Conservation (phyloP, 2,329 filamentous ascomycete species). For the Fusarium protoensiforme region DNA sequence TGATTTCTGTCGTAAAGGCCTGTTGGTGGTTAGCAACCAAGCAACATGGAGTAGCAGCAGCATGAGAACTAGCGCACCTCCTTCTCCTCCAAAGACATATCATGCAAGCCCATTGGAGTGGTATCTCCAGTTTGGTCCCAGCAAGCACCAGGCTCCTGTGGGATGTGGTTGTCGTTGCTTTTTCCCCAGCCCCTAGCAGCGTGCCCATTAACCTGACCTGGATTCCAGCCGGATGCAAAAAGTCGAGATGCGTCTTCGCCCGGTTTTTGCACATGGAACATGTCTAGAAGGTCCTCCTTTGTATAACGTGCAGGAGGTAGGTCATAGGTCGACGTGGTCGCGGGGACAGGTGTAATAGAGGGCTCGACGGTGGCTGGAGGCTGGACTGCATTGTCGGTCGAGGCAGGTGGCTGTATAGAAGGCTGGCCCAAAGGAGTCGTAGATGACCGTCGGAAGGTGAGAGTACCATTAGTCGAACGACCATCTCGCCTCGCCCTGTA, state of each 20-base stretch:
- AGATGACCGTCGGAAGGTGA: conserved; percentile 73
- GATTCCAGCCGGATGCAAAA: conserved; percentile 83
- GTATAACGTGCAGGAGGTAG: conserved; percentile 72
- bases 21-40: conserved; percentile 52
- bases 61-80: conserved; percentile 57
- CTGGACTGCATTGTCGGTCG: conserved; percentile 54
- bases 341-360: conserved; percentile 43
- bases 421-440: conserved; percentile 63
- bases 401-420: conserved; percentile 50
- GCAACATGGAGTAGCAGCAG: background rate
- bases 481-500: conserved; percentile 68
- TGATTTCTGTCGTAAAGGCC: conserved; percentile 88
- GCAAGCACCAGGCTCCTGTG: conserved; percentile 88
- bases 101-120: conserved; percentile 77
- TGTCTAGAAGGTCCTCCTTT: conserved; percentile 80
- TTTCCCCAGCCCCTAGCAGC: conserved; percentile 79
- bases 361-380: conserved; percentile 49
- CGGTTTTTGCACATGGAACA: conserved; percentile 69
- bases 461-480: conserved; percentile 69
- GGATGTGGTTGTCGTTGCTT: conserved; percentile 76
- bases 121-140: conserved; percentile 82
- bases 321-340: conserved; percentile 44
- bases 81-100: conserved; percentile 73
- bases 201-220: conserved; percentile 75
- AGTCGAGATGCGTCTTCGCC: conserved; percentile 69